These are phyloP conservation scores for Monilinia polystroma DNA, from an alignment of 2,329 filamentous ascomycete genomes.

Conservation along the genomic window DNA sequence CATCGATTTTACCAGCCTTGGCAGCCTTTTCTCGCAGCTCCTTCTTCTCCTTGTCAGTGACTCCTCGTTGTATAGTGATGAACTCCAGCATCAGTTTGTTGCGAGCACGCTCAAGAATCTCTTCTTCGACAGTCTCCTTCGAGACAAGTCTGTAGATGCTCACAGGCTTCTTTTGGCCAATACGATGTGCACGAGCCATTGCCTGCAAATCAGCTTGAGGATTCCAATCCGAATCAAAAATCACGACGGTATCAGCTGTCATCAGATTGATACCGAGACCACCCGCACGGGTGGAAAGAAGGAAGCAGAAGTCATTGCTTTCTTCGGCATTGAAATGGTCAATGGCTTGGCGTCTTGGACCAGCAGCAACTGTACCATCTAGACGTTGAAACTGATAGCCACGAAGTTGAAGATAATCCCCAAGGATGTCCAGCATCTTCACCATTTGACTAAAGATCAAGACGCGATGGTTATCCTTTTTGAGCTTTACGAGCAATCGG, in stretches of 20 bases:
- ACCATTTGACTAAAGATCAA: conserved; percentile 99
- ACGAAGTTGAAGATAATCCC: conserved; percentile 87
- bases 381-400: conserved; percentile 95
- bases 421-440: conserved; percentile 93
- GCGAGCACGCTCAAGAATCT: conserved; percentile 90
- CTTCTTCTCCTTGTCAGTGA: conserved; percentile 89
- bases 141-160: conserved; percentile 96
- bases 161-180: conserved; percentile 93
- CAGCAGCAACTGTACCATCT: conserved; percentile 90
- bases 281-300: conserved; percentile 91
- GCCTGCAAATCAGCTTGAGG: conserved; percentile 96
- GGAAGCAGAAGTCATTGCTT: conserved; percentile 93
- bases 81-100: conserved; percentile 98
- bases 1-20: conserved; percentile 74
- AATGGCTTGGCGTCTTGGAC: conserved; percentile 86
- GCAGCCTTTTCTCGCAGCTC: conserved; percentile 72
- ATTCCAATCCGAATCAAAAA: conserved; percentile 99
- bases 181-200: conserved; percentile 97
- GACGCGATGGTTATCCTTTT: conserved; percentile 89
- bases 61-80: conserved; percentile 92
- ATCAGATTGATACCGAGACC: conserved; percentile 98
- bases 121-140: conserved; percentile 97
- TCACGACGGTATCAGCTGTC: conserved; percentile 96
- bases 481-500: conserved; percentile 89
- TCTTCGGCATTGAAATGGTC: conserved; percentile 98